Base-by-base conservation (phyloP, 805 yeast species). In the Barnettozyma siamensis region DNA sequence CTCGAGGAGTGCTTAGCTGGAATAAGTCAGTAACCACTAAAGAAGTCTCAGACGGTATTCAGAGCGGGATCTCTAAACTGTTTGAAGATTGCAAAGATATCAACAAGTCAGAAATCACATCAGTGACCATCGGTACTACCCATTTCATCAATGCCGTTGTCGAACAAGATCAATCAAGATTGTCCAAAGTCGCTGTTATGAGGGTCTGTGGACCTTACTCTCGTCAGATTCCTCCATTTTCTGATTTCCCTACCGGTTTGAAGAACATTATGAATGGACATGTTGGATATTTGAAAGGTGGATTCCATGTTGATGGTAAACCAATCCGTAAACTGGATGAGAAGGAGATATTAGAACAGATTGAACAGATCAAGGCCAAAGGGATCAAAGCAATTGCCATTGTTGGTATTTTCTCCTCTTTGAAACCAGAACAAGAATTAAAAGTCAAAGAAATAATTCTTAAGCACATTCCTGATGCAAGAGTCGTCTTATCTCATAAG, bases 61-160 rank as follows among this genome's bases (percentile, higher is more conserved):
- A 57, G 24, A 21, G 43, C 13, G 72, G 71, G 4, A 64, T 69
- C 28, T 41, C 37, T 19, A 46, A 51, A 28, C 53, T 70, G 32
- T 63, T 69, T 31, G 60, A 53, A 3, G 53, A 56, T 16, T 38
- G 52, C 10, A 38, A 43, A n/a, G 44, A 41, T 27, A 48, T 55
- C 23, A 45, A 46, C 19, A 46, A 50, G 12, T 55, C 60, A 8
- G 63, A 64, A 7, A 58, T 71, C 18, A 53, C 57, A 4, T 55
- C 73, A 1, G 70, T 70, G 6, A 69, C 73, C 7, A 71, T 71
- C 44, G 75, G 76, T 12, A 71, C 75, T 7, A 71, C 75, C 2
- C 75, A 71, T 47, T 71, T 71, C 51, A 69, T 71, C 50, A 71
- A 71, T 53, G 74, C 75, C 9, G 73, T 71, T 13, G 57, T 71